Conservation (phyloP, 1,284 basidiomycete genomes). For the Leccinum olivaceoglutinosum region DNA sequence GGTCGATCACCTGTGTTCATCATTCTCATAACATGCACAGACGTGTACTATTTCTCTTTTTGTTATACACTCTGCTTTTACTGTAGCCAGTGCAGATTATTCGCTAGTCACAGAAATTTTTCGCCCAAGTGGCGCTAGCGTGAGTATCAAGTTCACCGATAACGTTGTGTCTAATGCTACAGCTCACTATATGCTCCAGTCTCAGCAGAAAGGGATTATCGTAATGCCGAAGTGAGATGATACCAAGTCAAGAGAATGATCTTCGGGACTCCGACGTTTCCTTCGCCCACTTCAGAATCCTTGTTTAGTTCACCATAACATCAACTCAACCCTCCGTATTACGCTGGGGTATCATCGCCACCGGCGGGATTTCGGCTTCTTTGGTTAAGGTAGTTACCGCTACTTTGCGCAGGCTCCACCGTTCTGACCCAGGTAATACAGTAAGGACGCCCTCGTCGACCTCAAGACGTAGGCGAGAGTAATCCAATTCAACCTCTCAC, state of each 20-base stretch:
- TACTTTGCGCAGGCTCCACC: neutral
- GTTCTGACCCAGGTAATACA: conserved; percentile 8
- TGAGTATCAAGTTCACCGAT: neutral
- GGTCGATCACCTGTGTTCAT: neutral
- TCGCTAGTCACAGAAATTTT: neutral
- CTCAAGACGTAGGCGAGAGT: conserved; percentile 39
- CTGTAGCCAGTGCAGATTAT: neutral
- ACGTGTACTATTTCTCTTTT: neutral
- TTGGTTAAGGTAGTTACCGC: conserved; percentile 39
- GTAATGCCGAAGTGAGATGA: neutral
- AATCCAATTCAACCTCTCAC: neutral
- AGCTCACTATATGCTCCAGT: neutral
- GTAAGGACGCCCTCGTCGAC: conserved; percentile 44
- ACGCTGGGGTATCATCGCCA: conserved; percentile 54
- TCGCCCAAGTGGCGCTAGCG: neutral
- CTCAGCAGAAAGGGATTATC: conserved; percentile 5
- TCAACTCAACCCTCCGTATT: conserved; percentile 32
- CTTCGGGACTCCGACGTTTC: conserved; percentile 2
- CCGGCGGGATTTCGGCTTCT: conserved; percentile 40
- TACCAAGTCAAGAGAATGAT: conserved; percentile 8
- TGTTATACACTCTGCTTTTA: neutral
- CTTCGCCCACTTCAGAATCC: neutral
- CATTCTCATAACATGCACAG: neutral
- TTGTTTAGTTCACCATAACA: conserved; percentile 14
- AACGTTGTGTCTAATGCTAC: neutral